A percentile compares a stretch with the other conserved stretches of the same genome.
phyloP scores from a whole-genome alignment of 2,329 filamentous ascomycete species.

The Claviceps purpurea region DNA sequence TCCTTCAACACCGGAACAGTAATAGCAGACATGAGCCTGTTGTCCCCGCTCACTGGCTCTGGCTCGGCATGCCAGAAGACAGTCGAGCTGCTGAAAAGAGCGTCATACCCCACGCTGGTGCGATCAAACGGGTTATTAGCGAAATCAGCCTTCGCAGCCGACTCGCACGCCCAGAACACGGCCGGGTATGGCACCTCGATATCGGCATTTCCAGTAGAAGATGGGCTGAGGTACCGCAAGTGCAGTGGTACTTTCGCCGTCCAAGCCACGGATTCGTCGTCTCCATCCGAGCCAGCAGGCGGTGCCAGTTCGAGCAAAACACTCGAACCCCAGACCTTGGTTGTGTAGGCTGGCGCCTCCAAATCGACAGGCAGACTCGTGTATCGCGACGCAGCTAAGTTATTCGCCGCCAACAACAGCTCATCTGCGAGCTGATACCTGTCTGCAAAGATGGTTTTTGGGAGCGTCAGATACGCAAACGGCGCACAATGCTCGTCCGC shows the following conservation, averaged over 20 bases:
- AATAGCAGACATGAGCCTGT: constrained; percentile 38
- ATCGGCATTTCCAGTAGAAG: constrained; percentile 36
- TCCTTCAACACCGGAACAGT: constrained; percentile 53
- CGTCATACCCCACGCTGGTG: constrained; percentile 73
- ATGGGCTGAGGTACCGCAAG: constrained; percentile 64
- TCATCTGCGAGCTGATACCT: constrained; percentile 69
- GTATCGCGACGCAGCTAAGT: constrained; percentile 54
- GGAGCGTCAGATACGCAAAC: constrained; percentile 72
- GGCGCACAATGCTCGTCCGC: constrained; percentile 51
- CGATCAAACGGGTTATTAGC: constrained; percentile 73
- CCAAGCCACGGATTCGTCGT: constrained; percentile 34
- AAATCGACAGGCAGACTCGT: constrained; percentile 71
- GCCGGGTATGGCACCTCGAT: constrained; percentile 64
- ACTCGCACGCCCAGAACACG: constrained; percentile 81
- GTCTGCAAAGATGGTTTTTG: constrained; percentile 71
- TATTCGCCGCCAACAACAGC: constrained; percentile 69
- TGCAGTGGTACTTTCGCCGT: constrained; percentile 67
- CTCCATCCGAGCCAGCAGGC: constrained; percentile 23
- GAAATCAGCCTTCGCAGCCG: constrained; percentile 53
- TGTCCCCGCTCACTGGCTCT: constrained; percentile 17
- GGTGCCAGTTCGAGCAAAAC: constrained; percentile 61
- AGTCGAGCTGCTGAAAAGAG: constrained; percentile 60
- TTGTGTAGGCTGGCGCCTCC: constrained; percentile 75
- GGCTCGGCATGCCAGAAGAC: constrained; percentile 71
- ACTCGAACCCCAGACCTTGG: constrained; percentile 64